A percentile compares a stretch with the other conserved stretches of the same genome.
These are phyloP conservation scores for Anthoceros angustus DNA, from an alignment of 225 moss, liverwort and hornwort species.

Conservation along the genomic window DNA sequence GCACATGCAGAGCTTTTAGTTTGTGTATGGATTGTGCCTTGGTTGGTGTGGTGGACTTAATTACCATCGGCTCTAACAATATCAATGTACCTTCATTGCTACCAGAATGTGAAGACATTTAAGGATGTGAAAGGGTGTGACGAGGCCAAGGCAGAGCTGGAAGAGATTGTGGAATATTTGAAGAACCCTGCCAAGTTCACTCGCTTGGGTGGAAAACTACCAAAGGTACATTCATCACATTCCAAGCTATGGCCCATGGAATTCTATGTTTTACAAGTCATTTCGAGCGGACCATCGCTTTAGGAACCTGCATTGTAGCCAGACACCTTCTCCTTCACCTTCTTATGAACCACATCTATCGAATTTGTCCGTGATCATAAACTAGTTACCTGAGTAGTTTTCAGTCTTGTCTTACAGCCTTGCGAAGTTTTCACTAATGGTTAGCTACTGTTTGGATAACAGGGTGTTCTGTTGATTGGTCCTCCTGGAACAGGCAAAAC, in stretches of 20 bases:
- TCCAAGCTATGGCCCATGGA: neutral
- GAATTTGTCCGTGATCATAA: too few species aligned
- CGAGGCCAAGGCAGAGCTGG: conserved; percentile 95
- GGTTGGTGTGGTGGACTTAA: neutral
- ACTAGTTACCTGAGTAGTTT: too few species aligned
- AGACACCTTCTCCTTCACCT: too few species aligned
- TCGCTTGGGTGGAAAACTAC: conserved; percentile 95
- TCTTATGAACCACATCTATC: too few species aligned
- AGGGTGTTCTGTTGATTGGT: conserved; percentile 95
- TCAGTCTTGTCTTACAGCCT: neutral
- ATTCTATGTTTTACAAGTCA: neutral
- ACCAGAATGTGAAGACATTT: conserved; percentile 88
- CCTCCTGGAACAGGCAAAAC: conserved; percentile 99
- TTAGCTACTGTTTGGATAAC: conserved; percentile 9
- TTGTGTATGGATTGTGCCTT: neutral
- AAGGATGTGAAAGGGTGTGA: conserved; percentile 99
- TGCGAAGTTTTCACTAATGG: conserved; percentile 7
- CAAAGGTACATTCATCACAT: conserved; percentile 41
- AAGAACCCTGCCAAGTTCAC: conserved; percentile 94
- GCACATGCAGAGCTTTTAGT: neutral
- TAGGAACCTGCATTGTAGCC: too few species aligned
- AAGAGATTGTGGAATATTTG: conserved; percentile 95
- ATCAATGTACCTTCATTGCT: conserved; percentile 12
- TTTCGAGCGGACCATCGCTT: neutral
- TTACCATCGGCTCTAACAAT: neutral